Conservation (phyloP, 805 yeast genomes). For the Candida namnaoensis region DNA sequence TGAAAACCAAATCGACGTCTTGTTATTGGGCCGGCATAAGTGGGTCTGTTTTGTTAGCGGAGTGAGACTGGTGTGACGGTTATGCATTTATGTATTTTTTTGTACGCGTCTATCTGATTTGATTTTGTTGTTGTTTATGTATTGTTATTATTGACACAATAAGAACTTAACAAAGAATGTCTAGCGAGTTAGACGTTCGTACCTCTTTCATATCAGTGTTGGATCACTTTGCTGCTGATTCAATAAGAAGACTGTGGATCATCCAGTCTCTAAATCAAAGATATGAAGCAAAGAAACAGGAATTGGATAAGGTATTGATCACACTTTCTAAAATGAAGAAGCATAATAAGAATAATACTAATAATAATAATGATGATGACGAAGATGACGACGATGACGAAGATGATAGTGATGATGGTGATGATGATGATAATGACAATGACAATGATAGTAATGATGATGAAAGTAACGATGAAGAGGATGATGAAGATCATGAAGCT, state of each 20-base stretch:
- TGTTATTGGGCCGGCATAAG: conserved; percentile 11
- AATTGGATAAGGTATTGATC: conserved; percentile 7
- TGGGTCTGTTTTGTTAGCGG: neutral
- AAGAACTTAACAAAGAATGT: too few relatives aligned
- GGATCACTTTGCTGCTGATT: conserved; percentile 34
- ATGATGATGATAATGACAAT: too few relatives aligned
- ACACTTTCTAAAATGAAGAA: conserved; percentile 6
- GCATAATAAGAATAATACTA: conserved; percentile 3
- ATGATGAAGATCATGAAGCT: neutral
- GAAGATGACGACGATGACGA: too few relatives aligned
- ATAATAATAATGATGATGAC: conserved; percentile 1
- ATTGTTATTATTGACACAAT: too few relatives aligned
- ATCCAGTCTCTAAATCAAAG: conserved; percentile 25
- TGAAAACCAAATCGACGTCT: neutral
- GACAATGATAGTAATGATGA: too few relatives aligned
- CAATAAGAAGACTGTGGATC: conserved; percentile 32
- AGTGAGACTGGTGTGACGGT: neutral
- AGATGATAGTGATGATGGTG: too few relatives aligned
- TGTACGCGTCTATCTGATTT: too few relatives aligned
- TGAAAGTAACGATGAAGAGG: neutral
- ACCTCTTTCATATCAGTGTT: conserved; percentile 26
- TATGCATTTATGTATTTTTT: neutral
- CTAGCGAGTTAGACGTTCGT: conserved; percentile 20
- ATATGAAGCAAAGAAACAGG: conserved; percentile 8
- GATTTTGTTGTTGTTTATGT: too few relatives aligned